These are phyloP conservation scores for Venturia oleaginea DNA, from an alignment of 2,329 filamentous ascomycete genomes.

Conservation along the genomic window DNA sequence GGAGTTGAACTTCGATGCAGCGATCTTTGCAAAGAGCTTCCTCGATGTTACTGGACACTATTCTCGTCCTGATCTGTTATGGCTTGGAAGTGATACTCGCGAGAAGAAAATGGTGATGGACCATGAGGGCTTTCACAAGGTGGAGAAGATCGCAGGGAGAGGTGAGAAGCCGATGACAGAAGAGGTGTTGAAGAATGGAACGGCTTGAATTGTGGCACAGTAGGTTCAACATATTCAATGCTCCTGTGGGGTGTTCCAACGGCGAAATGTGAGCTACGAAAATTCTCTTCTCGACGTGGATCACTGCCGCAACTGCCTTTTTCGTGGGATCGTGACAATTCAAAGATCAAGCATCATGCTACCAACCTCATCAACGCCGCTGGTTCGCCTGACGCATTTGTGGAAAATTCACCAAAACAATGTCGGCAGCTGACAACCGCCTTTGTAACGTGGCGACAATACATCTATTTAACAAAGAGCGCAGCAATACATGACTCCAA, in stretches of 20 bases:
- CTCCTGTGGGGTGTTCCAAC: background rate
- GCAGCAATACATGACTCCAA: background rate
- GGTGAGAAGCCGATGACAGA: background rate
- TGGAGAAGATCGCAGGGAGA: background rate
- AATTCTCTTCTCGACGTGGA: too few species aligned
- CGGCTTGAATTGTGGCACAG: background rate
- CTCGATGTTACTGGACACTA: slow-evolving; percentile 43
- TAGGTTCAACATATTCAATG: background rate
- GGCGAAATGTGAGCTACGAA: background rate
- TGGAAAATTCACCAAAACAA: background rate
- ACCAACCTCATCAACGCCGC: background rate
- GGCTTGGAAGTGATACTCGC: slow-evolving; percentile 36
- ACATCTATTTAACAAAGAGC: background rate
- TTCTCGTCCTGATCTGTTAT: slow-evolving; percentile 42
- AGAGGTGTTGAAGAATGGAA: background rate
- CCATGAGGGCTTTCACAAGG: background rate
- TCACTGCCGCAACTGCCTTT: too few species aligned
- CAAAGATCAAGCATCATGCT: too few species aligned
- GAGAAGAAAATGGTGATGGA: slow-evolving; percentile 20
- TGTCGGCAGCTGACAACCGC: background rate
- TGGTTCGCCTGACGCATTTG: background rate
- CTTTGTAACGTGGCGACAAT: background rate
- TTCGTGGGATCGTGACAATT: background rate
- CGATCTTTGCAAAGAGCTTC: slow-evolving; percentile 34
- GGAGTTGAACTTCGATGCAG: slow-evolving; percentile 40